A percentile compares a stretch with the other conserved stretches of the same genome.
phyloP scores from a whole-genome alignment of 2,329 filamentous ascomycete species.

The Pezicula carpinea region DNA sequence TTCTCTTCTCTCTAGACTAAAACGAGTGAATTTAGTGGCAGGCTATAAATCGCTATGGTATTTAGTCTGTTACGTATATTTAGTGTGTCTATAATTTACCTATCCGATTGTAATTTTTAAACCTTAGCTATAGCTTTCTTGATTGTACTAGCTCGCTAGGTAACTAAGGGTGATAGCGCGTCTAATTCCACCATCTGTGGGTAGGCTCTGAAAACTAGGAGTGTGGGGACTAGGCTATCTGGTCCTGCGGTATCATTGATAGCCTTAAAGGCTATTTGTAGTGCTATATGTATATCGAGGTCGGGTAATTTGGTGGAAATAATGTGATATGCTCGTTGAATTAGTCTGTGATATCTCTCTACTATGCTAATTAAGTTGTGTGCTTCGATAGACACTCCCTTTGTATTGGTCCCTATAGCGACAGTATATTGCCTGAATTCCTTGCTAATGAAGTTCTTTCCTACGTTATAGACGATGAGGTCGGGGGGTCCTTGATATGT shows the following conservation, averaged over 20 bases:
- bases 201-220: slow-evolving; percentile 7
- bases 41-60: background rate
- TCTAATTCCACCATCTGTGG: slow-evolving; percentile 1
- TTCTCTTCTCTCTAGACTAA: slow-evolving; percentile 3
- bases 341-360: slow-evolving; percentile 6
- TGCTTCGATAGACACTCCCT: slow-evolving; percentile 4
- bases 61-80: slow-evolving; percentile 3
- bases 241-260: slow-evolving; percentile 10
- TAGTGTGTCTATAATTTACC: slow-evolving; percentile 1
- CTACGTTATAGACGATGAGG: slow-evolving; percentile 1
- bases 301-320: slow-evolving; percentile 3
- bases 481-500: slow-evolving; percentile 3
- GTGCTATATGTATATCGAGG: background rate
- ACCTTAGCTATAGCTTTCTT: slow-evolving; percentile 6
- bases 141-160: background rate
- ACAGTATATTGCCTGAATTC: slow-evolving; percentile 4
- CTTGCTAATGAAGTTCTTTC: slow-evolving; percentile 4
- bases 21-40: slow-evolving; percentile 3
- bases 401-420: slow-evolving; percentile 2
- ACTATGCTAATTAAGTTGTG: slow-evolving; percentile 5
- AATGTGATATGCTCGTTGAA: slow-evolving; percentile 5
- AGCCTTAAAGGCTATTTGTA: slow-evolving; percentile 13
- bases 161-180: background rate
- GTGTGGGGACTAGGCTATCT: slow-evolving; percentile 7
- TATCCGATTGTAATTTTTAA: background rate